phyloP scores from a whole-genome alignment of 331 rosid species.

The Cucumis variabilis region DNA sequence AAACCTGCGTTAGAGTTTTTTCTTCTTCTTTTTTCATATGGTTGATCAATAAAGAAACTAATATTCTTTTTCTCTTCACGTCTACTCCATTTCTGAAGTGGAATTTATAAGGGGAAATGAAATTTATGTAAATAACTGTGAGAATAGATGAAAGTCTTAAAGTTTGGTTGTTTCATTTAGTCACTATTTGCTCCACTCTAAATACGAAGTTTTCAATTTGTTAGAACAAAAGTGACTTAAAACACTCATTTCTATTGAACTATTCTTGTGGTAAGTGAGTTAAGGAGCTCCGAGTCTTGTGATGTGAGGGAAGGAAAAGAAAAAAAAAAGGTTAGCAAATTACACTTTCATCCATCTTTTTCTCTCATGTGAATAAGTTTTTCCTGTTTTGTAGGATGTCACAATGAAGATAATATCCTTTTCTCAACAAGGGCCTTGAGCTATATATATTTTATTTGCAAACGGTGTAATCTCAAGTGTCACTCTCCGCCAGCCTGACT shows the following conservation, averaged over 20 bases:
- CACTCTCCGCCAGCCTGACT: slow-evolving; percentile 97
- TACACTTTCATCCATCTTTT: background rate
- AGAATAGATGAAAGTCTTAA: background rate
- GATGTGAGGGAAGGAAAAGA: background rate
- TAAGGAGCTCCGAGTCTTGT: background rate
- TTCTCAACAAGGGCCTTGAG: slow-evolving; percentile 99
- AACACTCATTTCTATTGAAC: background rate
- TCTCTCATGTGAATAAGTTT: slow-evolving; percentile 2
- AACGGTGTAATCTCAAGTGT: slow-evolving; percentile 97
- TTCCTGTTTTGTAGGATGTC: slow-evolving; percentile 71
- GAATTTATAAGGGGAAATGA: background rate
- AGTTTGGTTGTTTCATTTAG: background rate
- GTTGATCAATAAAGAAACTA: background rate
- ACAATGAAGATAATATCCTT: slow-evolving; percentile 97
- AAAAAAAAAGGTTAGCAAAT: background rate
- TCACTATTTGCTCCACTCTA: background rate
- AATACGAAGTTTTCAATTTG: background rate
- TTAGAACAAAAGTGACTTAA: background rate
- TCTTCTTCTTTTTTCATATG: background rate
- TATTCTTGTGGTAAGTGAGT: background rate
- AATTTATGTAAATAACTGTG: background rate
- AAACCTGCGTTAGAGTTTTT: background rate
- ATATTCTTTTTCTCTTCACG: background rate
- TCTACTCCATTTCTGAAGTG: background rate
- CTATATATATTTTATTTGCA: slow-evolving; percentile 91